Base-by-base conservation (phyloP, 768 basidiomycete genomes). In the Auriscalpium microsporum region DNA sequence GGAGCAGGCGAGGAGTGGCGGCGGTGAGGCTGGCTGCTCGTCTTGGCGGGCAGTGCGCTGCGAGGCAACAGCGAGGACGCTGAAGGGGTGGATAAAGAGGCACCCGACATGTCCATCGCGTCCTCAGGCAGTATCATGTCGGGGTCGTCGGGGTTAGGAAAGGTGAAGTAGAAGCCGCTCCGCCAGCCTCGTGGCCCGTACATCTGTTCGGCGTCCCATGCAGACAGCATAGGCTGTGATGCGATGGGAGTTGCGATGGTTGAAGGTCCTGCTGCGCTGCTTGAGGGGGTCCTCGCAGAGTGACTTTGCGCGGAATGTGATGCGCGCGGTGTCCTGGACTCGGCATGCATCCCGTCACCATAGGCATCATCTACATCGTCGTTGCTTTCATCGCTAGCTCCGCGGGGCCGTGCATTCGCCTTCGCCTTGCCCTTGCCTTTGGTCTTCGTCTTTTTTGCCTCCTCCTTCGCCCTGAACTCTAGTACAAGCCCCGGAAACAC, bases 401-500 rank as follows among this genome's bases (percentile, higher is more conserved):
- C 17, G 14, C 40, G 14, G 40, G 4, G 4, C 17, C 1, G 14
- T 11, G 40, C 4, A n/a, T 10, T n/a, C 38, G 14, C 17, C 10
- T 19, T 28, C 10, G 34, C 50, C 17, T n/a, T 50, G 8, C 37
- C 17, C 35, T 50, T 50, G 10, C 50, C 50, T 23, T 50, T 50
- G 6, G 11, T 33, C 23, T 50, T 50, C 10, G 50, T n/a, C 36
- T 37, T 50, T 61, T 83, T 89, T 56, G 65, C 68, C 55, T 72
- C 71, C 59, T 76, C 69, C 11, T 63, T 61, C 14, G 73, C 77
- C 56, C 87, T 81, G 59, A 76, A 93, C 16, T 77, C 76, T 46
- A 77, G 69, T 7, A 85, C 83, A 21, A 93, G 65, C 3, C 68
- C 68, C 10, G 89, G 87, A 57, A 83, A 86, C 4, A 80, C 89